A percentile compares a stretch with the other conserved stretches of the same genome.
These are phyloP conservation scores for Ephemerocybe angulata DNA, from an alignment of 768 basidiomycete genomes.

Conservation along the genomic window DNA sequence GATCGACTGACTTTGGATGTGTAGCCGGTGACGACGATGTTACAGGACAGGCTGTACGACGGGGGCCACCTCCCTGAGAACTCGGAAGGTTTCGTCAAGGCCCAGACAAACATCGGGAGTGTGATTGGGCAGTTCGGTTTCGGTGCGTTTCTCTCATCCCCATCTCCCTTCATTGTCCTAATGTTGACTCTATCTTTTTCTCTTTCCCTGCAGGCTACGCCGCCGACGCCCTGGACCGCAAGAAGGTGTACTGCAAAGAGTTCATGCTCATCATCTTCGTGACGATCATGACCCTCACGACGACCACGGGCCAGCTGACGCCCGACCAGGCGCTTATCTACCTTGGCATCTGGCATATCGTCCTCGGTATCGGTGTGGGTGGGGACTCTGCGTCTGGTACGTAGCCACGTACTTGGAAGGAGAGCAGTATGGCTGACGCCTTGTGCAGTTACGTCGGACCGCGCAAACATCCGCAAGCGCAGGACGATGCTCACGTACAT, in stretches of 20 bases:
- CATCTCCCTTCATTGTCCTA: too few species aligned
- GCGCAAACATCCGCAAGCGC: constrained; percentile 55
- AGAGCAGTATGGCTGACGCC: too few species aligned
- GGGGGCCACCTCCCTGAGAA: constrained; percentile 48
- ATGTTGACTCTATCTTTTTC: not conserved
- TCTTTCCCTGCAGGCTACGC: constrained; percentile 44
- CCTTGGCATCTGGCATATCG: constrained; percentile 61
- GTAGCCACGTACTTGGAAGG: too few species aligned
- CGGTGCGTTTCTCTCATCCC: not conserved
- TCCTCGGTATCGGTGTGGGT: constrained; percentile 76
- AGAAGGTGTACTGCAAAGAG: constrained; percentile 69
- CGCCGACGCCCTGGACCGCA: constrained; percentile 66
- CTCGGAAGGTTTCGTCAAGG: constrained; percentile 60
- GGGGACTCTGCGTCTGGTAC: constrained; percentile 71
- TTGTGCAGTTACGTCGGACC: too few species aligned
- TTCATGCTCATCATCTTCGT: constrained; percentile 78
- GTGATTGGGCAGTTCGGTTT: constrained; percentile 62
- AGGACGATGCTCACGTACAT: constrained; percentile 76
- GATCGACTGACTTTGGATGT: too few species aligned
- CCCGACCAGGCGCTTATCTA: constrained; percentile 56
- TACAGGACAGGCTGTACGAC: constrained; percentile 60
- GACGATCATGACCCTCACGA: constrained; percentile 65
- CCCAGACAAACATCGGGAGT: constrained; percentile 66
- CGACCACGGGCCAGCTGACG: constrained; percentile 58
- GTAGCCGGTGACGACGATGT: constrained; percentile 66